Conservation (phyloP, 2,329 filamentous ascomycete species). For the Pseudocercospora fijiensis region DNA sequence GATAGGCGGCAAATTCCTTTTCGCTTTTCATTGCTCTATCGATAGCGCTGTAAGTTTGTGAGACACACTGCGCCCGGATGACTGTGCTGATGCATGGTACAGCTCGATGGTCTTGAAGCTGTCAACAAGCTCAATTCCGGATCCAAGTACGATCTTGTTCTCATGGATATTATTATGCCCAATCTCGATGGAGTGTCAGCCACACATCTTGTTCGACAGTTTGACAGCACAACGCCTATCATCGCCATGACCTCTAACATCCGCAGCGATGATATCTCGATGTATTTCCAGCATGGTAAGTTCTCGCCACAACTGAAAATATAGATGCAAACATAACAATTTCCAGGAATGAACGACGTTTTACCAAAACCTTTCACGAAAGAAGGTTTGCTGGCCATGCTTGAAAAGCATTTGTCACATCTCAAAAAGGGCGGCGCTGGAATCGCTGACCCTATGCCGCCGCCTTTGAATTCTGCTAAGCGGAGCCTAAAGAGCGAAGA, state of each 20-base stretch:
- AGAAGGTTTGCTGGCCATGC: conserved; percentile 72
- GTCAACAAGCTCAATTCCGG: conserved; percentile 77
- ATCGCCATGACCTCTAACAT: conserved; percentile 99
- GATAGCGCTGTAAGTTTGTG: conserved; percentile 59
- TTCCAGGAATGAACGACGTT: conserved; percentile 90
- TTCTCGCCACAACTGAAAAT: neutral
- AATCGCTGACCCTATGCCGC: conserved; percentile 49
- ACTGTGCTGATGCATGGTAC: conserved; percentile 12
- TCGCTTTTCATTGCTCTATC: conserved; percentile 63
- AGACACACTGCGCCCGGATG: neutral
- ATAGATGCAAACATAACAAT: conserved; percentile 7
- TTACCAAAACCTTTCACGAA: conserved; percentile 95
- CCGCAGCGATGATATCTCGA: conserved; percentile 89
- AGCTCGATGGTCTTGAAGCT: conserved; percentile 86
- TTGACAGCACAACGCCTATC: conserved; percentile 77
- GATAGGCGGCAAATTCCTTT: conserved; percentile 66
- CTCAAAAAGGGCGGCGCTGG: conserved; percentile 60
- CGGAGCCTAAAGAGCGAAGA: conserved; percentile 63
- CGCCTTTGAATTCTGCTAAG: conserved; percentile 53
- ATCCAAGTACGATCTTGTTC: conserved; percentile 61
- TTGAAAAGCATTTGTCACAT: conserved; percentile 85
- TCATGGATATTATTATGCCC: conserved; percentile 82
- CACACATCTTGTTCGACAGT: conserved; percentile 87
- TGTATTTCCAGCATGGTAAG: conserved; percentile 95
- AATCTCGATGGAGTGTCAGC: conserved; percentile 92